Evolutionary conservation across 257 asterid genomes (phyloP).

Genomic region (Ballota nigra): DNA sequence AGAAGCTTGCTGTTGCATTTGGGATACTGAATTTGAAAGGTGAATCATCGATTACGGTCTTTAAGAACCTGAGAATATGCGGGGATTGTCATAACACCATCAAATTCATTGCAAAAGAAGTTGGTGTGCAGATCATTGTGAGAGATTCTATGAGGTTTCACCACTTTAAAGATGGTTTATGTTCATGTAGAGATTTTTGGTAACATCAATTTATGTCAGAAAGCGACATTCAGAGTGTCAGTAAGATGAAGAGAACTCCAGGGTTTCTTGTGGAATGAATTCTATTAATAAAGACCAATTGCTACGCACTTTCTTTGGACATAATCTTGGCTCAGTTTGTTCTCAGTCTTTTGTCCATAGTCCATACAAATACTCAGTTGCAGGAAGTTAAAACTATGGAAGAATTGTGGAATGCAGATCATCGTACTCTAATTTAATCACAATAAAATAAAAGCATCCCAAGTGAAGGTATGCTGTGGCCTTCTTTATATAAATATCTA

Average conservation of each 20-base stretch:
- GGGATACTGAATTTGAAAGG: slow-evolving; percentile 64
- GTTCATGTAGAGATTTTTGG: slow-evolving; percentile 60
- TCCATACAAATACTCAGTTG: not conserved
- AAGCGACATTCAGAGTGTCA: not conserved
- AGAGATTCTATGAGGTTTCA: slow-evolving; percentile 56
- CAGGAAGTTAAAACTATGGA: not conserved
- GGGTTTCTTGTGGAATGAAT: slow-evolving; percentile 1
- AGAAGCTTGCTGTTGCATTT: slow-evolving; percentile 74
- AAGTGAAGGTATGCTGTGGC: not conserved
- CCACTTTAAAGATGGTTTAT: slow-evolving; percentile 44
- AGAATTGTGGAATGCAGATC: not conserved
- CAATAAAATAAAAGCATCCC: not conserved
- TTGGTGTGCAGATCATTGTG: slow-evolving; percentile 37
- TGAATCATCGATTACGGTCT: slow-evolving; percentile 52
- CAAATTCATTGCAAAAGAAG: slow-evolving; percentile 40
- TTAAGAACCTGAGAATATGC: slow-evolving; percentile 57
- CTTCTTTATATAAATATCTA: not conserved
- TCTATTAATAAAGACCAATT: not conserved
- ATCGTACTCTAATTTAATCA: too few species aligned
- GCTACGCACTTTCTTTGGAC: not conserved
- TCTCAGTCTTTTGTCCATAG: not conserved
- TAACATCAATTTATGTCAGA: too few species aligned
- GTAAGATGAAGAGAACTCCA: not conserved
- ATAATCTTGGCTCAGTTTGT: not conserved
- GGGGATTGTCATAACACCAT: slow-evolving; percentile 56